Percentiles rank a stretch among this genome's conserved stretches.
These are phyloP conservation scores for Flaveria brownii DNA, from an alignment of 129 eudicot species.

Conservation along the genomic window DNA sequence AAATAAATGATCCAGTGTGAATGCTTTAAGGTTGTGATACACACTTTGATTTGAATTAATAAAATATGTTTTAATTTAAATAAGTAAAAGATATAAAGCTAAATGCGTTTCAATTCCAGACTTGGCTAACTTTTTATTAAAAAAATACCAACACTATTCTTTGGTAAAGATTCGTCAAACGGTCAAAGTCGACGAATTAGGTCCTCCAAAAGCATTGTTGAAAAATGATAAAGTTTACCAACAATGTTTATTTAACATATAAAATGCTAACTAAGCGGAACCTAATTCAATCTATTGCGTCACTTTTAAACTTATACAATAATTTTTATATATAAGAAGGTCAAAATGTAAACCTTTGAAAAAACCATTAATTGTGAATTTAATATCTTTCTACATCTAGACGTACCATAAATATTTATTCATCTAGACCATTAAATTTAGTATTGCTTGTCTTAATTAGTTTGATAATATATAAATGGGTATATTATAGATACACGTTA, in stretches of 20 bases:
- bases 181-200: conserved; percentile 13
- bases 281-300: background rate
- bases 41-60: no score
- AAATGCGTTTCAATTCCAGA: background rate
- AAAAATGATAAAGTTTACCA: background rate
- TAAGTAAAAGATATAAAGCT: background rate
- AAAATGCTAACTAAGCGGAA: background rate
- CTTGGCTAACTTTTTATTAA: background rate
- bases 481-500: no score
- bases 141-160: conserved; percentile 2
- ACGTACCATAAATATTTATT: no score
- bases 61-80: background rate
- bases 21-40: no score
- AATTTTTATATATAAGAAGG: background rate
- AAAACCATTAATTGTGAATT: no score
- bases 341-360: no score
- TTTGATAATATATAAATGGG: no score
- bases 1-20: no score
- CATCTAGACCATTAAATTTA: no score
- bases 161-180: conserved; percentile 10
- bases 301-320: background rate
- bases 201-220: conserved; percentile 13
- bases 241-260: background rate
- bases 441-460: no score
- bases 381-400: no score